Percentiles rank a stretch among this genome's conserved stretches.
Conservation (phyloP, 805 yeast genomes). For the Teunomyces lycoperdinae region DNA sequence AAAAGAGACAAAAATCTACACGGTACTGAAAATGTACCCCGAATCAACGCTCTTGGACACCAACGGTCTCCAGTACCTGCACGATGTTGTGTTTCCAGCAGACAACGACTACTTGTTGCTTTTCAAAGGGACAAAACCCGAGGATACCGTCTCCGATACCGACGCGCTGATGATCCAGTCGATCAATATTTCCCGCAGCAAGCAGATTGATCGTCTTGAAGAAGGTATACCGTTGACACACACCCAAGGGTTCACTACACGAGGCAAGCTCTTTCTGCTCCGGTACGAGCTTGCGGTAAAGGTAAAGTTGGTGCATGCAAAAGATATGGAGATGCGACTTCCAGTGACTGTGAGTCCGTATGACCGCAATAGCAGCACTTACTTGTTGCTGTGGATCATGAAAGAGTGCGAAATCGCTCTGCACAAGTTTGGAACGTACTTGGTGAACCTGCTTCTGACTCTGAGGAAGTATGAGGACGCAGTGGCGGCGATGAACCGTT, state of each 20-base stretch:
- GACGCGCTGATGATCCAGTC: constrained; percentile 12
- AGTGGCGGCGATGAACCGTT: constrained; percentile 19
- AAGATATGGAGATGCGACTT: constrained; percentile 47
- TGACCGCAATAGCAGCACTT: constrained; percentile 45
- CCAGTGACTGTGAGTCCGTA: constrained; percentile 58
- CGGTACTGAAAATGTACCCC: constrained; percentile 26
- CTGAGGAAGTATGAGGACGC: constrained; percentile 19
- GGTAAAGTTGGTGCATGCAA: constrained; percentile 47
- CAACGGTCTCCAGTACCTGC: constrained; percentile 23
- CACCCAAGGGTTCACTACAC: constrained; percentile 49
- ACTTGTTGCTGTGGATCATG: constrained; percentile 51
- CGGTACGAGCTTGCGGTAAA: constrained; percentile 51
- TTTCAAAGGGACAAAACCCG: constrained; percentile 8
- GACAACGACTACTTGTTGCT: constrained; percentile 34
- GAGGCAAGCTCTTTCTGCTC: constrained; percentile 50
- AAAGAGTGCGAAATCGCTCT: constrained; percentile 50
- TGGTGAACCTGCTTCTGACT: constrained; percentile 19
- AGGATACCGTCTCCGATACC: neutral
- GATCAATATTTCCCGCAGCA: constrained; percentile 20
- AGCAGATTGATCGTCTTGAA: constrained; percentile 23
- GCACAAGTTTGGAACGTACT: constrained; percentile 29
- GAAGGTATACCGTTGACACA: constrained; percentile 44
- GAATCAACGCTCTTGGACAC: constrained; percentile 20
- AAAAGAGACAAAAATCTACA: constrained; percentile 41
- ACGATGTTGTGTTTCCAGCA: constrained; percentile 30